A percentile compares a stretch with the other conserved stretches of the same genome.
phyloP scores from a whole-genome alignment of 2,329 filamentous ascomycete genomes.

The Fusarium mundagurra region DNA sequence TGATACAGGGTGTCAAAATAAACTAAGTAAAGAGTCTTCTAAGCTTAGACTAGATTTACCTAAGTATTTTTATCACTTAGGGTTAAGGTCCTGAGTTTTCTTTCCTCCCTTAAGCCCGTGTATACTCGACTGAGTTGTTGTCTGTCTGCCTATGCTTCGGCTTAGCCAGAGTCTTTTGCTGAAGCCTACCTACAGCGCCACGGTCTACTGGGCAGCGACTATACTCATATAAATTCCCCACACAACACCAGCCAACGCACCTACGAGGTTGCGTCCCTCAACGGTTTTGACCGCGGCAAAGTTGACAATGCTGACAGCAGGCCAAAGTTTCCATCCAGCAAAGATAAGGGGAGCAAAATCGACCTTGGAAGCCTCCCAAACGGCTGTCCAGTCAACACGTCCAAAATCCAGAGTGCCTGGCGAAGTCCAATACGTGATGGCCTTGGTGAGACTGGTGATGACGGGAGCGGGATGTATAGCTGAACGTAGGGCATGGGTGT shows the following conservation, averaged over 20 bases:
- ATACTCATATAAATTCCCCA: constrained; percentile 83
- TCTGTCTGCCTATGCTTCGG: neutral
- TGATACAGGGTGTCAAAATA: too few relatives aligned
- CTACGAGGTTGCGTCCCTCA: constrained; percentile 74
- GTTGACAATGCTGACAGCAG: constrained; percentile 74
- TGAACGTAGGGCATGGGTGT: constrained; percentile 65
- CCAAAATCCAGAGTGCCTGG: constrained; percentile 55
- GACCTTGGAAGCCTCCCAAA: constrained; percentile 55
- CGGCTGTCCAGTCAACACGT: constrained; percentile 56
- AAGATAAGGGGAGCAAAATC: constrained; percentile 73
- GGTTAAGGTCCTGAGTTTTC: too few relatives aligned
- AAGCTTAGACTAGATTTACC: too few relatives aligned
- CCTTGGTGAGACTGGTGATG: constrained; percentile 49
- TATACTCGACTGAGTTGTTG: neutral
- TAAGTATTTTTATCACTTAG: too few relatives aligned
- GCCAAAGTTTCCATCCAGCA: constrained; percentile 78
- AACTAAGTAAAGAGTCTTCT: too few relatives aligned
- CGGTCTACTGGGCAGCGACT: constrained; percentile 52
- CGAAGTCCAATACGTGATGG: constrained; percentile 49
- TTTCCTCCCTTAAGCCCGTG: too few relatives aligned
- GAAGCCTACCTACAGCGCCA: neutral
- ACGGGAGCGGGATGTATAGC: constrained; percentile 57
- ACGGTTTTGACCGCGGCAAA: constrained; percentile 76
- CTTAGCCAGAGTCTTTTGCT: neutral
- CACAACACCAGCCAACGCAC: constrained; percentile 74